Evolutionary conservation across 106 monocot genomes (phyloP).

Genomic region (Phalaenopsis equestris): DNA sequence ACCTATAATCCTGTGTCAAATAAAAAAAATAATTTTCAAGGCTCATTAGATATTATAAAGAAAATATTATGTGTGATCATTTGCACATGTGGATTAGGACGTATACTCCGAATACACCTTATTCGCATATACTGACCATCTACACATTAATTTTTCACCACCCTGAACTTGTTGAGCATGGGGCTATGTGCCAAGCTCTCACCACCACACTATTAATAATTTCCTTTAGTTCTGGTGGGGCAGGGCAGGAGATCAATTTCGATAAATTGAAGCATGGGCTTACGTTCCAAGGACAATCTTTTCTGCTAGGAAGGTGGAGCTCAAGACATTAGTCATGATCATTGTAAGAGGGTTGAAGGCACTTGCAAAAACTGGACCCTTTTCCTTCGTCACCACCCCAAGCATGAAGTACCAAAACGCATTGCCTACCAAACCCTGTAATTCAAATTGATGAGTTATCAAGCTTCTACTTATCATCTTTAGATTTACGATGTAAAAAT

Average conservation of each 20-base stretch:
- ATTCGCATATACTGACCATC: no score
- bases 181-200: background rate
- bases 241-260: background rate
- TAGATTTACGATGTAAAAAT: no score
- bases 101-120: no score
- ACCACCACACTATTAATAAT: background rate
- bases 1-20: background rate
- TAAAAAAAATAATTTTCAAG: background rate
- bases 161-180: background rate
- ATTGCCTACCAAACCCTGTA: background rate
- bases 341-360: constrained; percentile 2
- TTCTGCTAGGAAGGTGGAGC: background rate
- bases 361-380: background rate
- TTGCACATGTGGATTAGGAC: no score
- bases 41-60: background rate
- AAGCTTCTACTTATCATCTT: no score
- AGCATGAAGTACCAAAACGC: background rate
- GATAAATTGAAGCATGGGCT: background rate
- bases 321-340: background rate
- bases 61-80: background rate
- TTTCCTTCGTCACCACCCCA: background rate
- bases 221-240: background rate
- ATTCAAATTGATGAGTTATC: background rate
- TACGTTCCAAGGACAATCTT: background rate
- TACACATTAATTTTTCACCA: no score